Percentiles rank a stretch among this genome's conserved stretches.
Evolutionary conservation across 371 early-diverging fungal genomes (phyloP).

Genomic region (Gilbertella persicaria): DNA sequence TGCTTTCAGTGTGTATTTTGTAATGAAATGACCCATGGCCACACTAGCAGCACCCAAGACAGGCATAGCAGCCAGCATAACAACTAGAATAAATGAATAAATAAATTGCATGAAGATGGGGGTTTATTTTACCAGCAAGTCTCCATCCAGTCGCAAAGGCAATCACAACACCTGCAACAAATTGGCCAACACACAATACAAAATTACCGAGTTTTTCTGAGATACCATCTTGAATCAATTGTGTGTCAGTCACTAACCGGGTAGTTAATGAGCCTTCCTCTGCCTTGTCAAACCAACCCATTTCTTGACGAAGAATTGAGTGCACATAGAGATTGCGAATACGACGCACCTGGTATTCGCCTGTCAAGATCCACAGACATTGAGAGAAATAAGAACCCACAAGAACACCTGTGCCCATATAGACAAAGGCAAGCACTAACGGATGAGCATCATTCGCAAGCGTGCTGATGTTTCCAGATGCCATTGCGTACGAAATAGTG

Average conservation of each 20-base stretch:
- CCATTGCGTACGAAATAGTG: constrained; percentile 27
- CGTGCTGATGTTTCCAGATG: background rate
- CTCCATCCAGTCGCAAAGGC: constrained; percentile 84
- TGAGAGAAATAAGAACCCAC: constrained; percentile 28
- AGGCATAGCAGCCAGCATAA: constrained; percentile 71
- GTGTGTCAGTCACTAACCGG: constrained; percentile 69
- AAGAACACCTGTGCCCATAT: constrained; percentile 31
- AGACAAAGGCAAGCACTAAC: constrained; percentile 27
- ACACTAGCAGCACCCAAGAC: constrained; percentile 39
- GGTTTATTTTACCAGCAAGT: constrained; percentile 27
- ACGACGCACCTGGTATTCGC: constrained; percentile 46
- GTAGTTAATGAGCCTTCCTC: constrained; percentile 66
- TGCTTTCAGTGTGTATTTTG: constrained; percentile 31
- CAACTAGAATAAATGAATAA: constrained; percentile 28
- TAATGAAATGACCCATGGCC: constrained; percentile 66
- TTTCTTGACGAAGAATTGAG: constrained; percentile 81
- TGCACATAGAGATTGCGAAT: constrained; percentile 69
- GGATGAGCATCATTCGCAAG: constrained; percentile 29
- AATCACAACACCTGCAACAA: constrained; percentile 77
- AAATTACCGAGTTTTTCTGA: constrained; percentile 78
- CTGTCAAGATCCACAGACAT: constrained; percentile 35
- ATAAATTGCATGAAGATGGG: background rate
- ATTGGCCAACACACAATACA: constrained; percentile 64
- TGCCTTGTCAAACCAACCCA: constrained; percentile 83
- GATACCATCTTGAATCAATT: constrained; percentile 79